Percentiles rank a stretch among this genome's conserved stretches.
These are phyloP conservation scores for Ophiostoma pallidulum DNA, from an alignment of 2,329 filamentous ascomycete genomes.

Conservation along the genomic window DNA sequence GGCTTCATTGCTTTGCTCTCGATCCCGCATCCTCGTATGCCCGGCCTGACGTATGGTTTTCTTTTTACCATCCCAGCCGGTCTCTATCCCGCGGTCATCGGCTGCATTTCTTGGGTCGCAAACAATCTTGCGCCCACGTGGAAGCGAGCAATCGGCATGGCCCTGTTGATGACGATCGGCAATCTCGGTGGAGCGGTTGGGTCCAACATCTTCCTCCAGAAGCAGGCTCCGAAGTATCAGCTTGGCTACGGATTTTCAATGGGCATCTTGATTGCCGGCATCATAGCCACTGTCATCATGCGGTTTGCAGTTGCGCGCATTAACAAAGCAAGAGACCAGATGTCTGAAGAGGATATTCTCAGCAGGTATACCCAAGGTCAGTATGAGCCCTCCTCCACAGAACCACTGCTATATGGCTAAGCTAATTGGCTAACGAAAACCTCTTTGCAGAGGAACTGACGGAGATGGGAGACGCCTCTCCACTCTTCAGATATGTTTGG, in stretches of 20 bases:
- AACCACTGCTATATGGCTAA: too few species aligned
- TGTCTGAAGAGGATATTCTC: too few species aligned
- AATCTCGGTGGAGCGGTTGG: constrained; percentile 40
- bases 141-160: constrained; percentile 49
- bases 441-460: too few species aligned
- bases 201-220: constrained; percentile 25
- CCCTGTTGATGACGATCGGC: constrained; percentile 52
- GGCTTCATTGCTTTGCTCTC: constrained; percentile 1
- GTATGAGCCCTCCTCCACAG: too few species aligned
- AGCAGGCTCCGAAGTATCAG: constrained; percentile 26
- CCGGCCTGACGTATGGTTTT: constrained; percentile 28
- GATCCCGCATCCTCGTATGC: constrained; percentile 18
- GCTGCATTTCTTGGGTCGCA: constrained; percentile 39
- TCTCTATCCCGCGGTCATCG: constrained; percentile 41
- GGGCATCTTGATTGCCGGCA: constrained; percentile 5
- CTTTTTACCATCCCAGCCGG: constrained; percentile 31
- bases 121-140: constrained; percentile 41
- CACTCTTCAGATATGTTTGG: too few species aligned
- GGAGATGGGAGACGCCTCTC: too few species aligned
- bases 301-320: constrained; percentile 2
- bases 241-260: constrained; percentile 26
- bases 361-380: too few species aligned
- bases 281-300: constrained; percentile 10
- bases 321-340: too few species aligned
- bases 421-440: too few species aligned